Percentiles rank a stretch among this genome's conserved stretches.
These are phyloP conservation scores for Dictyostelium brefeldianum DNA, from an alignment of 78 protist species.

Conservation along the genomic window DNA sequence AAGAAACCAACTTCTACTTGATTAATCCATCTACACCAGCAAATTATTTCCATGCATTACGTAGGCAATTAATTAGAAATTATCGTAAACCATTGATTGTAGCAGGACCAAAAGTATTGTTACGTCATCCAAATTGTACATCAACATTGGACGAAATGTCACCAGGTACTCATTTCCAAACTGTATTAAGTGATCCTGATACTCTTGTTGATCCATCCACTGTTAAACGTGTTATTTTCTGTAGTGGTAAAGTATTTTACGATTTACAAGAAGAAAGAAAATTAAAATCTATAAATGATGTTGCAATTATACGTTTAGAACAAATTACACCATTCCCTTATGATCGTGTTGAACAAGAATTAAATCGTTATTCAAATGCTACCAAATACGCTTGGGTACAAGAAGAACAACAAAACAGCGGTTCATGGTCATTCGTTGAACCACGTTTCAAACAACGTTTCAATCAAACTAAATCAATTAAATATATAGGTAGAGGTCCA, in stretches of 20 bases:
- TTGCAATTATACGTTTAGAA: slow-evolving; percentile 87
- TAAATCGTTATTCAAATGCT: slow-evolving; percentile 73
- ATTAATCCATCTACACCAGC: slow-evolving; percentile 97
- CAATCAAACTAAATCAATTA: slow-evolving; percentile 1
- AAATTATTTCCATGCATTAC: slow-evolving; percentile 96
- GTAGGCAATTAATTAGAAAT: slow-evolving; percentile 92
- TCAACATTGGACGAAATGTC: slow-evolving; percentile 86
- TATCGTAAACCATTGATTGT: slow-evolving; percentile 96
- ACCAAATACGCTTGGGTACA: slow-evolving; percentile 89
- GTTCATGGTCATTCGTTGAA: slow-evolving; percentile 92
- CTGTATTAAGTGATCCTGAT: slow-evolving; percentile 82
- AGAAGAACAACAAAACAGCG: slow-evolving; percentile 96
- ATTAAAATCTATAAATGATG: neutral
- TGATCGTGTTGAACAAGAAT: slow-evolving; percentile 49
- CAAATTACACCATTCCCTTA: slow-evolving; percentile 94
- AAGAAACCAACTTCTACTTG: slow-evolving; percentile 81
- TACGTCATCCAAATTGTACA: slow-evolving; percentile 85
- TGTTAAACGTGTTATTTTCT: slow-evolving; percentile 83
- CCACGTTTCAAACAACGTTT: slow-evolving; percentile 88
- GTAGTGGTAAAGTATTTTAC: slow-evolving; percentile 93
- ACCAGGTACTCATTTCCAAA: slow-evolving; percentile 86
- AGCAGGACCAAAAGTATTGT: slow-evolving; percentile 92
- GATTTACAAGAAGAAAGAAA: slow-evolving; percentile 84
- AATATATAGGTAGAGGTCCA: slow-evolving; percentile 77
- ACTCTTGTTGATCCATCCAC: slow-evolving; percentile 20